Conservation (phyloP, 2,329 filamentous ascomycete species). For the Coccinonectria pachysandricola region DNA sequence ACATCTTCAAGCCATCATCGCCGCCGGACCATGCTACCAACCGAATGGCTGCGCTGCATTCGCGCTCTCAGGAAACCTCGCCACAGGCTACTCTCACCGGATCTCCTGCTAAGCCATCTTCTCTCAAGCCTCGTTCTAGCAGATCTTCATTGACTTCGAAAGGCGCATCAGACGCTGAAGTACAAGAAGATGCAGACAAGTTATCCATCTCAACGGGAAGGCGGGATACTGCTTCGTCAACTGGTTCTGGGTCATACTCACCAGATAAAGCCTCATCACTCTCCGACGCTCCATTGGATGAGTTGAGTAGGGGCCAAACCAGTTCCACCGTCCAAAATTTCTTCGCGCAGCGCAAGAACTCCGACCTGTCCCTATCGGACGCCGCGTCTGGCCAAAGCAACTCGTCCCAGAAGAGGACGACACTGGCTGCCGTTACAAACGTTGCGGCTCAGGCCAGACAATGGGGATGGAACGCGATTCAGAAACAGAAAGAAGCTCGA, state of each 20-base stretch:
- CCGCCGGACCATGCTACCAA: conserved; percentile 50
- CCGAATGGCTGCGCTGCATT: conserved; percentile 60
- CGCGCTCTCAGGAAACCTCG: conserved; percentile 45
- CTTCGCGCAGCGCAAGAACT: conserved; percentile 29
- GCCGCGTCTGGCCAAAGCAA: conserved; percentile 24
- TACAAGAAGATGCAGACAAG: conserved; percentile 19
- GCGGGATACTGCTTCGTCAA: conserved; percentile 30
- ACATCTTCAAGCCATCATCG: conserved; percentile 49
- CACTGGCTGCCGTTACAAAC: conserved; percentile 44
- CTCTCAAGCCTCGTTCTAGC: conserved; percentile 30
- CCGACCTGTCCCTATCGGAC: conserved; percentile 26
- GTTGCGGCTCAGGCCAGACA: conserved; percentile 46
- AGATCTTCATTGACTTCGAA: conserved; percentile 41
- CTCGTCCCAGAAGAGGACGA: conserved; percentile 33
- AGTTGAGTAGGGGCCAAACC: conserved; percentile 31
- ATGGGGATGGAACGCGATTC: conserved; percentile 49
- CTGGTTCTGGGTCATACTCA: conserved; percentile 19
- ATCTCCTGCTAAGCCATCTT: conserved; percentile 25
- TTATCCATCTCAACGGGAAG: conserved; percentile 19
- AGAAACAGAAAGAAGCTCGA: conserved; percentile 36
- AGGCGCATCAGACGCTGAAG: conserved; percentile 32
- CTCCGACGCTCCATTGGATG: conserved; percentile 22
- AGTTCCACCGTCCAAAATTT: conserved; percentile 29
- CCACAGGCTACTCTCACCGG: conserved; percentile 34
- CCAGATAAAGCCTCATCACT: conserved; percentile 19